phyloP scores from a whole-genome alignment of 2,329 filamentous ascomycete genomes.

The Teratosphaeria gauchensis region DNA sequence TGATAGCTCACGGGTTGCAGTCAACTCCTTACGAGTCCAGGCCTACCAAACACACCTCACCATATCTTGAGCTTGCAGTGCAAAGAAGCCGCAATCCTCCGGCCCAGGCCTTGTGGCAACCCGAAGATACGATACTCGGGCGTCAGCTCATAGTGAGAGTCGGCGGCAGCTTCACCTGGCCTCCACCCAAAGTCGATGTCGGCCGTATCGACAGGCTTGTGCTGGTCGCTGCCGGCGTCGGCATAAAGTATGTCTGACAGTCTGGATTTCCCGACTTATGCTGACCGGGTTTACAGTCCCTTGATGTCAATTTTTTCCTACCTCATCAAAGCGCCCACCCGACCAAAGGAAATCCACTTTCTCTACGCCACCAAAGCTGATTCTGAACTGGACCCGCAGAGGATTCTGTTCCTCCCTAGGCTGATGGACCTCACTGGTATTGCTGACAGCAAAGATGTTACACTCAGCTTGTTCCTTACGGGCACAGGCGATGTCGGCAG shows the following conservation, averaged over 20 bases:
- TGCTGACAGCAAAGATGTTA: slow-evolving; percentile 14
- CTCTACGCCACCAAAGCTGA: slow-evolving; percentile 51
- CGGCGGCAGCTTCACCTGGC: slow-evolving; percentile 74
- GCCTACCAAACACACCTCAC: slow-evolving; percentile 15
- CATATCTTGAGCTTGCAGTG: slow-evolving; percentile 68
- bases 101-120: slow-evolving; percentile 66
- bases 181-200: slow-evolving; percentile 43
- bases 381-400: slow-evolving; percentile 19
- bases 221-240: slow-evolving; percentile 72
- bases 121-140: slow-evolving; percentile 46
- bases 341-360: slow-evolving; percentile 43
- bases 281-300: slow-evolving; percentile 40
- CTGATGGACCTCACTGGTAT: slow-evolving; percentile 25
- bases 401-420: slow-evolving; percentile 41
- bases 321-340: slow-evolving; percentile 29
- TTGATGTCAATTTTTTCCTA: slow-evolving; percentile 63
- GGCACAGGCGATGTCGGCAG: slow-evolving; percentile 14
- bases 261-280: background rate
- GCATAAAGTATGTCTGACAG: slow-evolving; percentile 54
- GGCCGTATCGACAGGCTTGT: slow-evolving; percentile 49
- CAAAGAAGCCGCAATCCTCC: slow-evolving; percentile 63
- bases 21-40: slow-evolving; percentile 50
- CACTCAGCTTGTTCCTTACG: slow-evolving; percentile 23
- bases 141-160: slow-evolving; percentile 56
- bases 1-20: background rate